A percentile compares a stretch with the other conserved stretches of the same genome.
Conservation (phyloP, 768 basidiomycete genomes). For the Tephrocybe sp. region DNA sequence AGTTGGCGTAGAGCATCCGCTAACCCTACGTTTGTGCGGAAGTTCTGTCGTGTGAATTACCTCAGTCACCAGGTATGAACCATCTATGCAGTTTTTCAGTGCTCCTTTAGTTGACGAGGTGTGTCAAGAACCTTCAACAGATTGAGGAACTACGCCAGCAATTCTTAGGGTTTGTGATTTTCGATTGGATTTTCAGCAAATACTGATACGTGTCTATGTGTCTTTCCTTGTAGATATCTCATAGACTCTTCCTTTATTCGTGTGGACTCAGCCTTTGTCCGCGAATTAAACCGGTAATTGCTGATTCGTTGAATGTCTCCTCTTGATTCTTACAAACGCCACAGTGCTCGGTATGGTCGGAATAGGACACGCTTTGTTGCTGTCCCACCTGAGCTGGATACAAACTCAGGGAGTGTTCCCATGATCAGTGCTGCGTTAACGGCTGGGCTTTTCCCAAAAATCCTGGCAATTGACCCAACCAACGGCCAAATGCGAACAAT, state of each 20-base stretch:
- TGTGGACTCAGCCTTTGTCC: conserved; percentile 62
- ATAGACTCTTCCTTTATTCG: conserved; percentile 86
- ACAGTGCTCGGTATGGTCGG: conserved; percentile 69
- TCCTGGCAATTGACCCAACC: conserved; percentile 66
- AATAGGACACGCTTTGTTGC: conserved; percentile 73
- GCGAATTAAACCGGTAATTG: conserved; percentile 69
- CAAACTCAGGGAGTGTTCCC: conserved; percentile 61
- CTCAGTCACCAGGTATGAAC: conserved; percentile 75
- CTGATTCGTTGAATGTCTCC: conserved; percentile 22
- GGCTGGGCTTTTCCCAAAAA: conserved; percentile 89
- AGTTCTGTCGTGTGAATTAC: conserved; percentile 80
- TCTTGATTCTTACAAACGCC: conserved; percentile 6
- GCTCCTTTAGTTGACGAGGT: not conserved
- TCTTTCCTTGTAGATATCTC: conserved; percentile 84
- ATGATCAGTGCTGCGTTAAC: conserved; percentile 81
- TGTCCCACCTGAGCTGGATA: conserved; percentile 71
- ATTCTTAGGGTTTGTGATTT: conserved; percentile 57
- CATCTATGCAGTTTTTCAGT: not conserved
- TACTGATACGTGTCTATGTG: not conserved
- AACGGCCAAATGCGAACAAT: conserved; percentile 74
- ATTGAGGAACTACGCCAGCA: conserved; percentile 97
- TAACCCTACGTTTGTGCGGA: conserved; percentile 59
- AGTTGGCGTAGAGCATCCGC: conserved; percentile 81
- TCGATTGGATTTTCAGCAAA: conserved; percentile 5
- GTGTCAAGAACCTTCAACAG: conserved; percentile 79